Evolutionary conservation across 2,329 filamentous ascomycete species (phyloP).

Genomic region (Cordyceps javanica): DNA sequence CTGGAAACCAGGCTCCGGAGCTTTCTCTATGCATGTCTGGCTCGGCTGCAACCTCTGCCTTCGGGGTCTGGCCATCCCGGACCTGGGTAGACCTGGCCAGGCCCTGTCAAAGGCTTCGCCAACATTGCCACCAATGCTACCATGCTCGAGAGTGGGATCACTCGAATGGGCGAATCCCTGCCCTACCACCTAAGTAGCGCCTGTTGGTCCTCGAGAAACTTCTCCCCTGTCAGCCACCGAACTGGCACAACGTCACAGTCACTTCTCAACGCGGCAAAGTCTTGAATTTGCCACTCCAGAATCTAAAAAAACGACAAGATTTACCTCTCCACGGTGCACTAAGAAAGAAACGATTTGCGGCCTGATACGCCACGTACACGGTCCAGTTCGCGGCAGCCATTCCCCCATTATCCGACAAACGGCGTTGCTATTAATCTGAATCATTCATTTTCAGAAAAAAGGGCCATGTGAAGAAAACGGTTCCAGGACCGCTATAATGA

Average conservation of each 20-base stretch:
- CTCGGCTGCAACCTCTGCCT: not conserved
- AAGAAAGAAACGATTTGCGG: not conserved
- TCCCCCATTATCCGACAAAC: not conserved
- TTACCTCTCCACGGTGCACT: not conserved
- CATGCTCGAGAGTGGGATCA: not conserved
- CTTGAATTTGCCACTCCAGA: conserved; percentile 2
- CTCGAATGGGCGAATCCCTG: not conserved
- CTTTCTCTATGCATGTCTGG: not conserved
- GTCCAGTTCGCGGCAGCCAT: not conserved
- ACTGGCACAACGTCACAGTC: not conserved
- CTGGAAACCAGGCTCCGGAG: not conserved
- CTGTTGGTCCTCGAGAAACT: conserved; percentile 1
- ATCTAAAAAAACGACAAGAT: conserved; percentile 3
- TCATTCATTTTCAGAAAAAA: not conserved
- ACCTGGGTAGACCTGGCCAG: not conserved
- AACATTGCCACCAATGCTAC: conserved; percentile 6
- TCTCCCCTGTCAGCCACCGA: not conserved
- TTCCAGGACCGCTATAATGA: not conserved
- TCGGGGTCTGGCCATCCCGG: not conserved
- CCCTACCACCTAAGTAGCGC: not conserved
- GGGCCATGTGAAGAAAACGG: not conserved
- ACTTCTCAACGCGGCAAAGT: not conserved
- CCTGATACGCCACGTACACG: not conserved
- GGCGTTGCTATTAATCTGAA: not conserved
- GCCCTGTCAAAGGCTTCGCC: not conserved